Evolutionary conservation across 345 rosid species (phyloP).

Genomic region (Tarenaya hassleriana): DNA sequence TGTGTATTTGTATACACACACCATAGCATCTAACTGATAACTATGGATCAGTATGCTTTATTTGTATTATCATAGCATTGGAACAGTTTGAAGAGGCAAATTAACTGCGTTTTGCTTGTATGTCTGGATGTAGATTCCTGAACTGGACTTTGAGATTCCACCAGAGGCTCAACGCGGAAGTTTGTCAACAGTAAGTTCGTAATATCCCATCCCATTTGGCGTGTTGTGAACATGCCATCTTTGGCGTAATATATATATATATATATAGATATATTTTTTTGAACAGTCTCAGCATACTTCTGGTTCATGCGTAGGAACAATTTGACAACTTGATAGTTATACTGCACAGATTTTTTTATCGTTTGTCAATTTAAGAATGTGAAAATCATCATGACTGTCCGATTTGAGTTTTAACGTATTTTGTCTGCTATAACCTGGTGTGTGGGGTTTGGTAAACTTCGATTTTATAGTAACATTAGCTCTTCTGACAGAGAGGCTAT

Average conservation of each 20-base stretch:
- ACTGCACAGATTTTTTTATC: not conserved
- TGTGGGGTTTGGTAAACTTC: too few species aligned
- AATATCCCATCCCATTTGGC: conserved; percentile 5
- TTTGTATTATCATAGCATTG: not conserved
- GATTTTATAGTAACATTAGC: too few species aligned
- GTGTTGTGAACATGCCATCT: not conserved
- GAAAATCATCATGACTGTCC: not conserved
- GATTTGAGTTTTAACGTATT: too few species aligned
- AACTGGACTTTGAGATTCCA: conserved; percentile 92
- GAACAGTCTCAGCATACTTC: not conserved
- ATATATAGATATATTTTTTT: too few species aligned
- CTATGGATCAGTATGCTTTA: conserved; percentile 3
- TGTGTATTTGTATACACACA: too few species aligned
- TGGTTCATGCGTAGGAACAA: not conserved
- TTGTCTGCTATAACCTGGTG: too few species aligned
- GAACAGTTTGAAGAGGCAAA: conserved; percentile 1
- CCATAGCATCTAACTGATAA: not conserved
- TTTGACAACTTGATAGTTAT: not conserved
- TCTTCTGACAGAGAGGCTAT: too few species aligned
- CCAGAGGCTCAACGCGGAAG: conserved; percentile 93
- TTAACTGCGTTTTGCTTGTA: not conserved
- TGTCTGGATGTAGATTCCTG: conserved; percentile 58
- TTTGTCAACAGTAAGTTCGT: conserved; percentile 65
- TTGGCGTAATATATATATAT: not conserved
- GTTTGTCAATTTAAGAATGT: not conserved